A percentile compares a stretch with the other conserved stretches of the same genome.
Conservation (phyloP, 164 flowering plant species). For the Saururus chinensis region DNA sequence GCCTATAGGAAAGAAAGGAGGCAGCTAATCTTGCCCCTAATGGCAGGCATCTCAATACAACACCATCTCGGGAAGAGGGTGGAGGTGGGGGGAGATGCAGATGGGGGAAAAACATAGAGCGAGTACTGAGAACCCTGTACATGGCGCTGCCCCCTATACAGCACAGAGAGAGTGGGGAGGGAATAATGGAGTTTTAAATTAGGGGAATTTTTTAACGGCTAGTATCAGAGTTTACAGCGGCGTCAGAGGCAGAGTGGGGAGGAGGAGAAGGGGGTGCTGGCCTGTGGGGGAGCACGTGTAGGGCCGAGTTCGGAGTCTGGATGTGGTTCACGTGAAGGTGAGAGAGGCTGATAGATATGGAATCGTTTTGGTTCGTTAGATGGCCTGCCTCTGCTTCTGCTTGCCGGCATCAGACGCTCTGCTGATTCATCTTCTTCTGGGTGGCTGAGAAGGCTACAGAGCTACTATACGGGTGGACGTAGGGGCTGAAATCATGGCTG, state of each 20-base stretch:
- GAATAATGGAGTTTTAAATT: neutral
- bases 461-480: no score
- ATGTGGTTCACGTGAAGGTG: no score
- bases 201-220: constrained; percentile 4
- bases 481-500: no score
- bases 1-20: neutral
- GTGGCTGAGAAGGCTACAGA: no score
- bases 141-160: constrained; percentile 2
- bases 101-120: neutral
- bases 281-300: neutral
- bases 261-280: neutral
- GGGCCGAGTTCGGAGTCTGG: no score
- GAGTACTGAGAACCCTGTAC: neutral
- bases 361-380: no score
- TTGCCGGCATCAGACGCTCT: no score
- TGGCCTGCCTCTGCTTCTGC: no score
- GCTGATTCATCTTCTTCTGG: no score
- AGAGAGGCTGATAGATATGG: no score
- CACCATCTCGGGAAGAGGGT: constrained; percentile 3
- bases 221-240: neutral
- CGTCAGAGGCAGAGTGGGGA: no score
- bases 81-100: neutral
- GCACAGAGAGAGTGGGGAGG: neutral
- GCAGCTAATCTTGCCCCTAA: neutral
- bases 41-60: neutral